Conservation (phyloP, 352 stramenopile genomes). For the Globisporangium canariense region DNA sequence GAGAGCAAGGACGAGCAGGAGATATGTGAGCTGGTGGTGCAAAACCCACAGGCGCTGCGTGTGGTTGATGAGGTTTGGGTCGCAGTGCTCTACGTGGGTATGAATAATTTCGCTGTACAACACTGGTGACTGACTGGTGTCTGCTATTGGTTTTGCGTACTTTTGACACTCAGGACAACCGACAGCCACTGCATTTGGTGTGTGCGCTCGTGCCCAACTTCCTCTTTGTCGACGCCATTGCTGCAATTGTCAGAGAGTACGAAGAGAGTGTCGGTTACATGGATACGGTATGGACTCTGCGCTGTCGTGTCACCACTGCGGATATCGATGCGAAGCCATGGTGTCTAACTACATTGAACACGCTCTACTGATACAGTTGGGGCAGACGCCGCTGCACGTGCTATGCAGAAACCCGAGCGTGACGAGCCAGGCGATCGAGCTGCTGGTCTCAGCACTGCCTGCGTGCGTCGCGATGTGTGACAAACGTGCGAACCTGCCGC, state of each 20-base stretch:
- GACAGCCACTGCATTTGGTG: slow-evolving; percentile 48
- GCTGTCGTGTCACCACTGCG: neutral
- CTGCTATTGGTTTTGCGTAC: too few species aligned
- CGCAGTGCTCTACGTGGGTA: neutral
- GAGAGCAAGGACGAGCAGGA: slow-evolving; percentile 45
- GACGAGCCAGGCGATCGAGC: slow-evolving; percentile 34
- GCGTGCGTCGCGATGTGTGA: slow-evolving; percentile 36
- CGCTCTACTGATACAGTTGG: slow-evolving; percentile 20
- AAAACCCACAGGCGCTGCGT: slow-evolving; percentile 30
- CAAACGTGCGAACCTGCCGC: slow-evolving; percentile 35
- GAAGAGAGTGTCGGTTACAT: slow-evolving; percentile 28
- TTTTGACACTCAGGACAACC: slow-evolving; percentile 39
- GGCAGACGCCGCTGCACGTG: slow-evolving; percentile 50
- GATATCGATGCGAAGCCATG: neutral
- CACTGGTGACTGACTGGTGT: too few species aligned
- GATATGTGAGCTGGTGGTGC: slow-evolving; percentile 35
- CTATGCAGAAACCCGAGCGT: slow-evolving; percentile 45
- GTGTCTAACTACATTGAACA: neutral
- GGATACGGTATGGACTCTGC: slow-evolving; percentile 34
- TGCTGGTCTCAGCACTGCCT: slow-evolving; percentile 31
- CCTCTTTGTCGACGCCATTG: slow-evolving; percentile 55
- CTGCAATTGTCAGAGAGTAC: slow-evolving; percentile 39
- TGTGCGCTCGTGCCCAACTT: slow-evolving; percentile 46
- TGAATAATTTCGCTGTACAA: too few species aligned
- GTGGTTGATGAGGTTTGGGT: slow-evolving; percentile 24